Base-by-base conservation (phyloP, 768 basidiomycete species). In the Trametes sanguinea region DNA sequence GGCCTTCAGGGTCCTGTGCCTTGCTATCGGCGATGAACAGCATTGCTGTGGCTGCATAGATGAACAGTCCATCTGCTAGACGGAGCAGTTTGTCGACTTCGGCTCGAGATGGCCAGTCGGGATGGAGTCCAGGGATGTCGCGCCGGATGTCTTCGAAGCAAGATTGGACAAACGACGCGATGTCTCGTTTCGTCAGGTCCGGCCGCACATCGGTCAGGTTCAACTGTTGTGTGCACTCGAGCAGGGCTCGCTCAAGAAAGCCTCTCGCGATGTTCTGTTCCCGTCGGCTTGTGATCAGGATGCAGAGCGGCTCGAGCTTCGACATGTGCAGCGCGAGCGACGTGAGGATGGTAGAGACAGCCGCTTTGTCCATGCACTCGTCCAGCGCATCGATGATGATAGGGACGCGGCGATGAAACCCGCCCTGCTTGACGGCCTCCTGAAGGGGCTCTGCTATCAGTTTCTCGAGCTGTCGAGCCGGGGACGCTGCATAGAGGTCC, bases 371-470 rank as follows among this genome's bases (percentile, higher is more conserved):
- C 2, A 33, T 32, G 48, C 66, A 67, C 60, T 67, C 66, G 45
- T 67, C 66, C 6, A 67, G 42, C 10, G 66, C 66, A 43, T 67
- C 66, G n/a, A 67, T 60, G 11, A 67, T 40, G 35, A 67, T 27
- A 10, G 22, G n/a, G 8, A 55, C 53, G 16, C 16, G 39, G 2
- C 11, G 22, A 2, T 39, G 53, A 43, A 43, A 44, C 4, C 22
- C 6, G 17, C 11, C 52, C 27, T 22, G 22, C 2, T 39, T 22
- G 3, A 29, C 14, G 17, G 22, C 42, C 42, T 14, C 40, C 4
- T 39, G 17, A 4, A 66, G 53, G 6, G 64, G 64, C 9, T 66
- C 51, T 2, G 60, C 44, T 30, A 66, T 54, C 10, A 66, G 54
- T 11, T 54, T 48, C 40, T 67, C 37, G 22, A 61, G 29, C 48